These are phyloP conservation scores for Phaeosphaeriaceae sp. DNA, from an alignment of 2,329 filamentous ascomycete genomes.

Conservation along the genomic window DNA sequence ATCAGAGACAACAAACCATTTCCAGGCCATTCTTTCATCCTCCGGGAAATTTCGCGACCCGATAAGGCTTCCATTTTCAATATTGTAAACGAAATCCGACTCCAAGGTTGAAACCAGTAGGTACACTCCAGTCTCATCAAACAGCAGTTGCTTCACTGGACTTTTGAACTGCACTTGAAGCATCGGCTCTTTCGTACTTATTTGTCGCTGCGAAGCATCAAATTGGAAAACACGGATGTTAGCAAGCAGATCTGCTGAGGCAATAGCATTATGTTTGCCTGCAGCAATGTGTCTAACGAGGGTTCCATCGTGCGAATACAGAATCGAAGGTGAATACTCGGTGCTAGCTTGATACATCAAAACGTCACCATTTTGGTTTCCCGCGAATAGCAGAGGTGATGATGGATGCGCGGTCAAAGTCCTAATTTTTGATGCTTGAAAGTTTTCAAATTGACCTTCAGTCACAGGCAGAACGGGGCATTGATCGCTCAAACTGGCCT, in stretches of 20 bases:
- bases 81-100: no score
- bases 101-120: no score
- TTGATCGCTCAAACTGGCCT: background rate
- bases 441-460: conserved; percentile 4
- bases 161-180: no score
- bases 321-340: background rate
- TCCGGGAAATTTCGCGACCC: no score
- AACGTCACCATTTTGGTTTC: conserved; percentile 2
- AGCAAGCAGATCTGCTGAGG: conserved; percentile 3
- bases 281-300: background rate
- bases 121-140: no score
- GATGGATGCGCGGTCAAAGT: conserved; percentile 1
- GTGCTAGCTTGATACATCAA: background rate
- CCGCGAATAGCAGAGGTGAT: background rate
- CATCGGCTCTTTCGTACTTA: no score
- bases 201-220: background rate
- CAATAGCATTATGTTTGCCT: background rate
- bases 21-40: no score
- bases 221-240: background rate
- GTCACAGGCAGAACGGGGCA: conserved; percentile 1
- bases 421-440: background rate
- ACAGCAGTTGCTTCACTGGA: no score
- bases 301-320: background rate
- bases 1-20: no score
- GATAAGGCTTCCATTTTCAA: no score